Evolutionary conservation across 2,329 filamentous ascomycete genomes (phyloP), one percentile per base, ranked within the genome.

Genomic region (Claviceps capensis): DNA sequence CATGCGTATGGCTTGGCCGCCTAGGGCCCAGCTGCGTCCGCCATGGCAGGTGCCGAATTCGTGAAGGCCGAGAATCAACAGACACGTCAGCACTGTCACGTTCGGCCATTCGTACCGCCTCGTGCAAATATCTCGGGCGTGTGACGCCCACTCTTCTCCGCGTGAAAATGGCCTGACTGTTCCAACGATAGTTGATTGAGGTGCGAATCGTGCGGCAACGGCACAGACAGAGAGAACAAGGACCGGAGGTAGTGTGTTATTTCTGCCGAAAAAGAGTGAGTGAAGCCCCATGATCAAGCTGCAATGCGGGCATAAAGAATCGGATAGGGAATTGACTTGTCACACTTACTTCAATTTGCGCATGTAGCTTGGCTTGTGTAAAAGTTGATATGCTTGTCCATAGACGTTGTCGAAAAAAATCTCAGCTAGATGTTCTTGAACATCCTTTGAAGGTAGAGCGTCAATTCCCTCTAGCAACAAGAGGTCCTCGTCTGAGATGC

Each of bases 321-420:
- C 13, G 9, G 45, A 36, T 19, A 19, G 30, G 23, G 30, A 17
- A 7, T 7, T n/a, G 8, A 44, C 17, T 16, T 1, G 19, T 13
- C 22, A 19, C 19, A 72, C 79, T 56, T 69, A 84, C 82, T 75
- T 81, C 51, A 93, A 67, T 61, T 88, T 88, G 54, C 90, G 80
- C 86, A 97, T 95, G 65, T 94, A 97, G 65, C 90, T 97, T 40
- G 93, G 91, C 65, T 96, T 97, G 69, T 98, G 93, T 9, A 98
- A 78, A 19, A 98, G 72, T 57, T 94, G 86, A 65, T 97, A 98
- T 37, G 88, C 87, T 64, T 97, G 93, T 8, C 93, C 93, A 63
- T 98, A 97, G 1, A 97, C 79, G 61, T 86, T 90, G 62, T 97
- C 91, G 62, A 97, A 98, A 64, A 94, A 98, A 0, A 96, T 82